These are phyloP conservation scores for Fusarium longipes DNA, from an alignment of 2,329 filamentous ascomycete species.

Conservation along the genomic window DNA sequence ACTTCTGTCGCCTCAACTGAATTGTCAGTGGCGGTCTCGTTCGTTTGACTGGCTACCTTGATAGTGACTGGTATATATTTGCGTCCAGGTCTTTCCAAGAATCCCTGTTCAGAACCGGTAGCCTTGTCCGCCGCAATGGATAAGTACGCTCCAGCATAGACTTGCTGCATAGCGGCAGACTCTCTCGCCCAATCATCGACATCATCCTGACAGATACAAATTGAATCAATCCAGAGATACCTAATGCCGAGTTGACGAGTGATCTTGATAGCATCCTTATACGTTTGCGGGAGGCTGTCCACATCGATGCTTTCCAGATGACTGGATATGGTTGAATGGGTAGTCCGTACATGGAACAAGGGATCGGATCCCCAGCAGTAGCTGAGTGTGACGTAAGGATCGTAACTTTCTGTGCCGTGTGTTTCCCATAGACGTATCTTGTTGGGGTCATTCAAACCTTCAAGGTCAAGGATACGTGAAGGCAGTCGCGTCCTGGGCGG, in stretches of 20 bases:
- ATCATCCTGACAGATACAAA: constrained; percentile 30
- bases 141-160: constrained; percentile 18
- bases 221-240: constrained; percentile 24
- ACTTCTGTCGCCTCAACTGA: neutral
- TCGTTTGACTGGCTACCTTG: neutral
- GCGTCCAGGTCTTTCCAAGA: neutral
- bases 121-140: constrained; percentile 13
- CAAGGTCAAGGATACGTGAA: constrained; percentile 15
- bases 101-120: neutral
- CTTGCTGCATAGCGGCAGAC: constrained; percentile 18
- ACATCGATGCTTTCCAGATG: neutral
- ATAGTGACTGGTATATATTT: neutral
- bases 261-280: constrained; percentile 26
- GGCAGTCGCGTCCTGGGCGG: constrained; percentile 3
- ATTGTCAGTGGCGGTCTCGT: rapidly evolving
- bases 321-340: neutral
- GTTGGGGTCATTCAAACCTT: neutral
- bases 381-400: constrained; percentile 11
- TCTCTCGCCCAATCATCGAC: constrained; percentile 9
- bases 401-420: rapidly evolving
- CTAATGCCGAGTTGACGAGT: constrained; percentile 8
- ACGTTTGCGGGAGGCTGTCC: neutral
- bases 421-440: constrained; percentile 12
- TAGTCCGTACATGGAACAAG: neutral
- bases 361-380: constrained; percentile 22